Evolutionary conservation across 2,329 filamentous ascomycete species (phyloP), one percentile per base, ranked within the genome.

Genomic region (Verticillium tricorpus): DNA sequence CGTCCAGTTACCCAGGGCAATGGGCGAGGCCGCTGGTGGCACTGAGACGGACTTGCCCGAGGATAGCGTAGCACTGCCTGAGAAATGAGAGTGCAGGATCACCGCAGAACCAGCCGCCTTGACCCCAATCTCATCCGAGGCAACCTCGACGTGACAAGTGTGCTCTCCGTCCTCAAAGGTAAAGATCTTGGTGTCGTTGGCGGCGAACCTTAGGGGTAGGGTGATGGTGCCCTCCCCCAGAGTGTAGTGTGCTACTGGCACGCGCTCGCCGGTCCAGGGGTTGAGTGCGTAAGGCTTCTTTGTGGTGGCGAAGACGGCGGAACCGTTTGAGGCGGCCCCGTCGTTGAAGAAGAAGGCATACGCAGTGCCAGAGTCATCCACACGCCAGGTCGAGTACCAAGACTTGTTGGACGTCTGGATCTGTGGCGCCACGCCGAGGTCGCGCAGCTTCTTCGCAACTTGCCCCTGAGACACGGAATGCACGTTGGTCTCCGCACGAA

Each of bases 301-400:
- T 0, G 3, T 17, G 2, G 63, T 34, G 2, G 35, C 7, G 3
- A 63, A 50, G 6, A 54, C 14, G 8, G 60, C 15, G 9, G 52
- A 31, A 1, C 63, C 63, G 12, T 22, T 37, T 5, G 60, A 9
- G 2, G 25, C 7, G 2, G 5, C n/a, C 1, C 35, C 32, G 35
- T 61, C 57, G 22, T 22, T 32, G 45, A 61, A 57, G 5, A 65
- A 17, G 34, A 60, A 63, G 2, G 55, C 62, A 35, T 62, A 63
- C 22, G 28, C 45, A 5, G 50, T 25, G n/a, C 58, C 52, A 1
- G 5, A 17, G 2, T 31, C 5, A 14, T 65, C 60, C 11, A 57
- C 19, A 1, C 62, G 40, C 61, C 62, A 62, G 14, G 56, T 60
- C 2, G 60, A 58, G n/a, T 60, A 56, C 62, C 59, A 63, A 3